Percentiles rank a stretch among this genome's conserved stretches.
phyloP scores from a whole-genome alignment of 176 grass and related monocot species.

The Triticum urartu region DNA sequence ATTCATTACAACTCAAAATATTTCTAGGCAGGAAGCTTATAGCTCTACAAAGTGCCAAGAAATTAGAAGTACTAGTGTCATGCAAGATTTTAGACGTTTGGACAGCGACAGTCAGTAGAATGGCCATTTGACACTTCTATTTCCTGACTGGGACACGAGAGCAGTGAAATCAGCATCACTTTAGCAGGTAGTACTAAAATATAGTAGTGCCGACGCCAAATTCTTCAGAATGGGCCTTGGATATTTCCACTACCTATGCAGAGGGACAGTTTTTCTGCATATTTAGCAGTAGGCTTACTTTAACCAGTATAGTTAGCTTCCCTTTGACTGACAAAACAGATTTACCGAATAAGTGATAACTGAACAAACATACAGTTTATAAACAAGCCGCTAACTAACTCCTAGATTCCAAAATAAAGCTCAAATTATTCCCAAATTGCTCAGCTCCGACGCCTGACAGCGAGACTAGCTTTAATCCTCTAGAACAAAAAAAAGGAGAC shows the following conservation, averaged over 20 bases:
- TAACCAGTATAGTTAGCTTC: background rate
- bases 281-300: background rate
- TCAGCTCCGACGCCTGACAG: background rate
- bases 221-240: background rate
- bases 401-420: too few species aligned
- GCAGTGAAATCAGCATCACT: background rate
- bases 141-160: background rate
- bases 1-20: conserved; percentile 9
- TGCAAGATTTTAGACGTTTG: background rate
- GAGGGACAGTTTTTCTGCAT: background rate
- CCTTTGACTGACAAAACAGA: background rate
- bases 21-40: background rate
- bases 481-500: background rate
- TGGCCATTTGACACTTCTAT: background rate
- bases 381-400: background rate
- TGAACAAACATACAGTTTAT: background rate
- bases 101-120: background rate
- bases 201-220: background rate
- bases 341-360: background rate
- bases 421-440: background rate
- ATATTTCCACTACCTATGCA: background rate
- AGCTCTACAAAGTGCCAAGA: background rate
- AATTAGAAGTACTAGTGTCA: background rate
- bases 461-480: background rate
- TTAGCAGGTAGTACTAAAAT: background rate